Conservation (phyloP, 768 basidiomycete species). For the Pleurotus tuber-regium region DNA sequence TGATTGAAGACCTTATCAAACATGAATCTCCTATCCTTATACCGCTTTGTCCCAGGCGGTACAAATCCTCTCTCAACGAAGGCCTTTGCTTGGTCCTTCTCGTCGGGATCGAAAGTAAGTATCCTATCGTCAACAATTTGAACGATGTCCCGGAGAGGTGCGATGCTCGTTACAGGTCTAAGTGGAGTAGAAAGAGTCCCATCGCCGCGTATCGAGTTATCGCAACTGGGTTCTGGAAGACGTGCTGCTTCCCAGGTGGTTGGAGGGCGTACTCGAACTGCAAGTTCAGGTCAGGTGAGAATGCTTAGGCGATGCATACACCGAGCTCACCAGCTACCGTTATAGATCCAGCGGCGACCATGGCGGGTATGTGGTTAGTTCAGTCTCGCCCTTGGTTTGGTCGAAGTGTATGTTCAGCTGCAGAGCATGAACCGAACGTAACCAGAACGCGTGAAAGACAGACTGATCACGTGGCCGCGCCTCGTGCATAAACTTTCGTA, state of each 20-base stretch:
- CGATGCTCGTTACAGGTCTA: conserved; percentile 45
- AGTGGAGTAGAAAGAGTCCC: conserved; percentile 76
- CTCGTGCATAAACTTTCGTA: background rate
- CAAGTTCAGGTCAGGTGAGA: conserved; percentile 14
- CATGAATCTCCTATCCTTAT: conserved; percentile 96
- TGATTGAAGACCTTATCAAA: conserved; percentile 92
- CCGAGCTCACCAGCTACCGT: conserved; percentile 69
- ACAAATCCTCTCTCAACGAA: conserved; percentile 85
- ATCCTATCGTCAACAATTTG: conserved; percentile 94
- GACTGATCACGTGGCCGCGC: conserved; percentile 29
- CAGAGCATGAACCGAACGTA: conserved; percentile 14
- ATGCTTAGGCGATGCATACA: conserved; percentile 15
- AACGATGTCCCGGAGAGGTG: conserved; percentile 72
- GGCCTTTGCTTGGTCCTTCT: conserved; percentile 75
- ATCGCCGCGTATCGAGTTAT: conserved; percentile 75
- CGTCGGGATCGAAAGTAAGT: conserved; percentile 93
- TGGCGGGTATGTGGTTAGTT: conserved; percentile 26
- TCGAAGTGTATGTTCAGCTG: conserved; percentile 32
- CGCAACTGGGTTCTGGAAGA: conserved; percentile 73
- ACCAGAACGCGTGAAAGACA: conserved; percentile 23
- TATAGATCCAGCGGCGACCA: conserved; percentile 87
- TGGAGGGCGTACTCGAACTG: conserved; percentile 91
- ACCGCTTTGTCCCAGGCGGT: conserved; percentile 86
- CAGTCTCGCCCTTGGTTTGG: conserved; percentile 12
- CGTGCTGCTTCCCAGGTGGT: conserved; percentile 82